phyloP scores from a whole-genome alignment of 1,284 basidiomycete genomes.

The Caloboletus inedulis region DNA sequence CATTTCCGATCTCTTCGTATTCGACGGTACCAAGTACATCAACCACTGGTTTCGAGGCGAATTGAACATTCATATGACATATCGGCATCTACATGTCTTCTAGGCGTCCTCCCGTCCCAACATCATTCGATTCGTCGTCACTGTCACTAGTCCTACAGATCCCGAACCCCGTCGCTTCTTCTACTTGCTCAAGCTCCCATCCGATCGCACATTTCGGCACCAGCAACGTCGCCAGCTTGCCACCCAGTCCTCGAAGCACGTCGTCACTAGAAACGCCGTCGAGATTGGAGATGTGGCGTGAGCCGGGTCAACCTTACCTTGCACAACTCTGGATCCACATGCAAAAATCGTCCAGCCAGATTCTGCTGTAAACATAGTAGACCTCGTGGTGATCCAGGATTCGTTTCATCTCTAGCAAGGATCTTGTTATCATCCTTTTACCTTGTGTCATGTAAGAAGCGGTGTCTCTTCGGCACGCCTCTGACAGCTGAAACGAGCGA shows the following conservation, averaged over 20 bases:
- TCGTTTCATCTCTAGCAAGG: conserved; percentile 63
- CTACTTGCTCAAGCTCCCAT: conserved; percentile 68
- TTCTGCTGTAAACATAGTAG: conserved; percentile 78
- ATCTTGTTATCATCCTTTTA: conserved; percentile 56
- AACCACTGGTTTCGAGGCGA: too few relatives aligned
- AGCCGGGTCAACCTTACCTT: conserved; percentile 40
- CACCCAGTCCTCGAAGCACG: conserved; percentile 44
- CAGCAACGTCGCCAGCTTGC: conserved; percentile 37
- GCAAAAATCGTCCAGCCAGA: conserved; percentile 80
- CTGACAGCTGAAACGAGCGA: conserved; percentile 68
- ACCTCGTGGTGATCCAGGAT: conserved; percentile 76
- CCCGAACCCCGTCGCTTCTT: conserved; percentile 47
- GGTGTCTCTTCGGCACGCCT: conserved; percentile 63
- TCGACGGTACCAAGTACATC: background rate
- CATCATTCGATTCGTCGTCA: conserved; percentile 49
- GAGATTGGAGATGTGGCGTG: background rate
- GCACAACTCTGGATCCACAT: conserved; percentile 66
- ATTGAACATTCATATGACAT: too few relatives aligned
- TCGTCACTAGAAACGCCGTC: conserved; percentile 48
- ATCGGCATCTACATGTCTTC: conserved; percentile 1
- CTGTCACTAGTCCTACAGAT: conserved; percentile 48
- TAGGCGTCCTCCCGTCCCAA: background rate
- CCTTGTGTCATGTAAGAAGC: conserved; percentile 56
- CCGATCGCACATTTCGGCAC: conserved; percentile 57
- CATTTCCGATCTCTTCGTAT: conserved; percentile 10